These are phyloP conservation scores for Fusarium coffeatum DNA, from an alignment of 2,329 filamentous ascomycete species.

Conservation along the genomic window DNA sequence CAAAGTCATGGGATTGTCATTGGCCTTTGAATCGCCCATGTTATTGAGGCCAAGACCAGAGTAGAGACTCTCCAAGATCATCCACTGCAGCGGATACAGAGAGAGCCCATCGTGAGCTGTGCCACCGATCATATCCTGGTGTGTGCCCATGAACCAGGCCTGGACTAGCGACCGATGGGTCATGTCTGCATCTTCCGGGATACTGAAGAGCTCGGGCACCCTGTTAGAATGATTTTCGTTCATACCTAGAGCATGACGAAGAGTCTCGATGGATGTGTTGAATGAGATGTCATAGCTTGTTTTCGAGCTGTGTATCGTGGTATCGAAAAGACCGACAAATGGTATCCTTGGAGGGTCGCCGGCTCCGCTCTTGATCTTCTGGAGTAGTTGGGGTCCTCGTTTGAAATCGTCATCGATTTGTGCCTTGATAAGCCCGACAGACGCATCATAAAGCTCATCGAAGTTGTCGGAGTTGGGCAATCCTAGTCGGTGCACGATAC, in stretches of 20 bases:
- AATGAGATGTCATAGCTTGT: conserved; percentile 36
- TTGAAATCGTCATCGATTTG: conserved; percentile 39
- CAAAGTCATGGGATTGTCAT: conserved; percentile 26
- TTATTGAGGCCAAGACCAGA: conserved; percentile 21
- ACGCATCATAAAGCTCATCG: conserved; percentile 37
- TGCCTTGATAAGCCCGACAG: conserved; percentile 38
- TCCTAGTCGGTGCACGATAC: conserved; percentile 39
- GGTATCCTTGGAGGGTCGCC: conserved; percentile 32
- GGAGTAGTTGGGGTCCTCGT: conserved; percentile 23
- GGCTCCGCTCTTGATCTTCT: conserved; percentile 24
- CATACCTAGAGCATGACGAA: conserved; percentile 41
- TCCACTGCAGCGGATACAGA: conserved; percentile 43
- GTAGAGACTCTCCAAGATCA: conserved; percentile 38
- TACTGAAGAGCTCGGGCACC: conserved; percentile 4
- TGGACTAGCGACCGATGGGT: conserved; percentile 32
- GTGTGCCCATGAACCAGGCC: conserved; percentile 44
- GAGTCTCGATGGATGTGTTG: conserved; percentile 25
- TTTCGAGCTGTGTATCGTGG: conserved; percentile 15
- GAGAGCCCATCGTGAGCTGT: conserved; percentile 39
- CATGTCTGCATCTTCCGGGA: conserved; percentile 22
- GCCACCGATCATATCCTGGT: conserved; percentile 40
- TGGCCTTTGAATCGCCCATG: conserved; percentile 1
- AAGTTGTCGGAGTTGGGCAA: conserved; percentile 21
- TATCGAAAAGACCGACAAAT: conserved; percentile 43
- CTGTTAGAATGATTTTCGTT: conserved; percentile 37